A percentile compares a stretch with the other conserved stretches of the same genome.
Evolutionary conservation across 257 asterid species (phyloP).

Genomic region (Penstemon barbatus): DNA sequence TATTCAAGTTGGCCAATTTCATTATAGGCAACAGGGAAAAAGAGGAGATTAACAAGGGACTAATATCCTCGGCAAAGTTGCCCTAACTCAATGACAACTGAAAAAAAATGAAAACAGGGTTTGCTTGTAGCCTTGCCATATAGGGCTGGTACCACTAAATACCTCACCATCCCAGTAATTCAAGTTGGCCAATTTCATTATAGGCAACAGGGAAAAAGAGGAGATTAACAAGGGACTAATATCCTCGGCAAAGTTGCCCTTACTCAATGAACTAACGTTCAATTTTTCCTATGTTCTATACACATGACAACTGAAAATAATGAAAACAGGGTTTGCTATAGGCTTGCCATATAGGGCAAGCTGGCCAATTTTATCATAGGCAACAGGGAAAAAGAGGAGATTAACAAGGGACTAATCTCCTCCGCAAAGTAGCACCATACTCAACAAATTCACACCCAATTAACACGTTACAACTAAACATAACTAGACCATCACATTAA

Average conservation of each 20-base stretch:
- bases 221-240: conserved; percentile 41
- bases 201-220: conserved; percentile 84
- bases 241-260: conserved; percentile 74
- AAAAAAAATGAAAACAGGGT: background rate
- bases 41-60: conserved; percentile 49
- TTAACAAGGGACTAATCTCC: conserved; percentile 40
- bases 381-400: conserved; percentile 82
- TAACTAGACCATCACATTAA: too few relatives aligned
- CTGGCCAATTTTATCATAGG: conserved; percentile 41
- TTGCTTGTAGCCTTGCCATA: conserved; percentile 15
- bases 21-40: conserved; percentile 75
- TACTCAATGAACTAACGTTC: background rate
- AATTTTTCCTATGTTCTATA: background rate
- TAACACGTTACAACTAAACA: background rate
- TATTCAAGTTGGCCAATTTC: conserved; percentile 18
- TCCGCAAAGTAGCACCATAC: conserved; percentile 67
- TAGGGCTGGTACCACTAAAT: conserved; percentile 4
- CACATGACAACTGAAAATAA: background rate
- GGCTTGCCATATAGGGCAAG: conserved; percentile 15
- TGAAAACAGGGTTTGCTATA: background rate
- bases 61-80: conserved; percentile 75
- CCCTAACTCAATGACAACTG: conserved; percentile 9
- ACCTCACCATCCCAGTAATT: conserved; percentile 19
- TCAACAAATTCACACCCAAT: background rate
- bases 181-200: conserved; percentile 27